Base-by-base conservation (phyloP, 768 basidiomycete species). In the Pleurotus tuber-regium region DNA sequence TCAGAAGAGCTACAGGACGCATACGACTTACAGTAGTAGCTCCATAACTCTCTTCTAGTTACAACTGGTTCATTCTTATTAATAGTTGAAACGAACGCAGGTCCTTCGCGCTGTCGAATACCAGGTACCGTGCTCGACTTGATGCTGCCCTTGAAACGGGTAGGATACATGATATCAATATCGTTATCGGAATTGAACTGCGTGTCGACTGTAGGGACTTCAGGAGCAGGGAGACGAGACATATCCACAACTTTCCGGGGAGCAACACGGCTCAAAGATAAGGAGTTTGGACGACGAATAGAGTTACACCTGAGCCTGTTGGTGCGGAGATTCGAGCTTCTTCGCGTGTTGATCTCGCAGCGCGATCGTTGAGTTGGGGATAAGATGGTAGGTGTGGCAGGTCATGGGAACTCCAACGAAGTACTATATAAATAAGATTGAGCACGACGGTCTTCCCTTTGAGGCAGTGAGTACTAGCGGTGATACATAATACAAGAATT, bases 1-100 rank as follows among this genome's bases (percentile, higher is more conserved):
- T 12, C 21, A 4, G 49, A 16, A 19, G 30, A 42, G n/a, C 26
- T 43, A 49, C 39, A 57, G 51, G 36, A 30, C 30, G 31, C 28
- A 33, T 18, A 50, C 19, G 4, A 78, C 82, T 26, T 42, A 88
- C 87, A 56, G 63, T 90, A 90, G 61, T 90, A 92, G 47, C 81
- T 82, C 89, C 89, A 92, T 7, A 92, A 69, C 62, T 92, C 89
- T 60, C 64, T 78, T 44, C 83, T 74, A 12, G 84, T 88, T 4
- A 89, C 87, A 8, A 84, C 62, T 0, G 89, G 89, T 50, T 87
- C 89, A 36, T 83, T 68, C 54, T 72, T 69, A 36, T 54, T 63
- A 31, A 77, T 68, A 0, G 71, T 65, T 0, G 73, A 73, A 2
- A 79, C 64, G 42, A 74, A 71, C 8, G 61, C 51, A 24, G 56